Conservation (phyloP, 768 basidiomycete genomes). For the Collybiopsis confluens region DNA sequence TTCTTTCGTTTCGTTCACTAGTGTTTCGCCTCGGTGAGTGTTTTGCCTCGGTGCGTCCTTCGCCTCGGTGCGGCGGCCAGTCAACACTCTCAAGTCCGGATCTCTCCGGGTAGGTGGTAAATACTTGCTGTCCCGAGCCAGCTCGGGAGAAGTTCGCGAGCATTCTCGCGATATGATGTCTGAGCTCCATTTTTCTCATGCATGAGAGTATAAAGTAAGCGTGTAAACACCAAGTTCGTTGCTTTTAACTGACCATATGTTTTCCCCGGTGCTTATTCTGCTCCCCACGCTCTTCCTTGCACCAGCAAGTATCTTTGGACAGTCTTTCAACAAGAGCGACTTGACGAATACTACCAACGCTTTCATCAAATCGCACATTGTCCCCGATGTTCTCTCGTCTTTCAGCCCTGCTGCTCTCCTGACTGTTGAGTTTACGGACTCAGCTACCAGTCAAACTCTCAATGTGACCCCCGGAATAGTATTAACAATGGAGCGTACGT, state of each 20-base stretch:
- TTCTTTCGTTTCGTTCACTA: no score
- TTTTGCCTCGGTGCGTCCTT: no score
- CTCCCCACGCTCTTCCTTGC: background rate
- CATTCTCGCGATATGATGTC: no score
- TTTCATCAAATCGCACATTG: constrained; percentile 34
- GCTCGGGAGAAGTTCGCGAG: no score
- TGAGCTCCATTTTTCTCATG: no score
- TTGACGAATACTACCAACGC: constrained; percentile 21
- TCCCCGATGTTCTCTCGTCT: constrained; percentile 33
- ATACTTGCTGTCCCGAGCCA: no score
- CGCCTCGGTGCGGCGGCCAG: no score
- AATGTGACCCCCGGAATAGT: constrained; percentile 32
- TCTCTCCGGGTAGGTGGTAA: no score
- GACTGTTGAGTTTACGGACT: constrained; percentile 34
- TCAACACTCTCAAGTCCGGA: no score
- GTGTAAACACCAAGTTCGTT: background rate
- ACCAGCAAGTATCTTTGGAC: constrained; percentile 9
- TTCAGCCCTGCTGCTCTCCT: constrained; percentile 34
- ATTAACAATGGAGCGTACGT: constrained; percentile 33
- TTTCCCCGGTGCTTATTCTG: background rate
- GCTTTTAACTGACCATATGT: background rate
- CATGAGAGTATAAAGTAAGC: background rate
- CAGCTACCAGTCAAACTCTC: constrained; percentile 20
- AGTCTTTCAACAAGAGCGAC: constrained; percentile 8
- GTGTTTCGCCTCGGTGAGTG: no score